Evolutionary conservation across 2,329 filamentous ascomycete genomes (phyloP).

Genomic region (Thelonectria olida): DNA sequence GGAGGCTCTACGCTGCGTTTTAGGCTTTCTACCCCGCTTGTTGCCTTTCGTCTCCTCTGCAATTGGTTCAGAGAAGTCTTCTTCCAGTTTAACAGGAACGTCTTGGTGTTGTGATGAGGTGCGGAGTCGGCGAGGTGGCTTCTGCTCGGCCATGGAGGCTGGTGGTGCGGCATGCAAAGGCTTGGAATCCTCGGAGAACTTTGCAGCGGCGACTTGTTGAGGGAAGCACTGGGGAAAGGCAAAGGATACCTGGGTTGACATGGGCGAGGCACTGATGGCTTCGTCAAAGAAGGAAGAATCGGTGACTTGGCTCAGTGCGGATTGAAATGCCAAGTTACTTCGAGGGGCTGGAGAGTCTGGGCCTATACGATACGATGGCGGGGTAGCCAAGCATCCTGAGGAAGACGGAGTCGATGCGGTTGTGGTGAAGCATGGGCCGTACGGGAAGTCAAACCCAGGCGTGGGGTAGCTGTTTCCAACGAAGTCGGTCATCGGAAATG

Average conservation of each 20-base stretch:
- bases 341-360: slow-evolving; percentile 2
- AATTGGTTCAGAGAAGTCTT: neutral
- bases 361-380: neutral
- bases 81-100: slow-evolving; percentile 18
- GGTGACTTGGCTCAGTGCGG: slow-evolving; percentile 27
- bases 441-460: slow-evolving; percentile 5
- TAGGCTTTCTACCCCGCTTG: slow-evolving; percentile 31
- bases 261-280: slow-evolving; percentile 33
- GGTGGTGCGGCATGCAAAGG: slow-evolving; percentile 17
- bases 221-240: slow-evolving; percentile 27
- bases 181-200: neutral
- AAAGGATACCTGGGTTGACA: slow-evolving; percentile 30
- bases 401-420: slow-evolving; percentile 11
- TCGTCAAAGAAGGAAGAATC: slow-evolving; percentile 40
- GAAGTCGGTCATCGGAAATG: slow-evolving; percentile 17
- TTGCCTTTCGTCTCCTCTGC: slow-evolving; percentile 26
- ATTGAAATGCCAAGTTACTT: slow-evolving; percentile 30
- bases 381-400: neutral
- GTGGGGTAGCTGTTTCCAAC: neutral
- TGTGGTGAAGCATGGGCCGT: slow-evolving; percentile 13
- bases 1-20: slow-evolving; percentile 1
- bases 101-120: slow-evolving; percentile 24
- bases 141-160: slow-evolving; percentile 24
- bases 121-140: slow-evolving; percentile 12
- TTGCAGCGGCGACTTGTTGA: slow-evolving; percentile 23